Base-by-base conservation (phyloP, 371 early-diverging fungal genomes). In the Batkoa obscura region DNA sequence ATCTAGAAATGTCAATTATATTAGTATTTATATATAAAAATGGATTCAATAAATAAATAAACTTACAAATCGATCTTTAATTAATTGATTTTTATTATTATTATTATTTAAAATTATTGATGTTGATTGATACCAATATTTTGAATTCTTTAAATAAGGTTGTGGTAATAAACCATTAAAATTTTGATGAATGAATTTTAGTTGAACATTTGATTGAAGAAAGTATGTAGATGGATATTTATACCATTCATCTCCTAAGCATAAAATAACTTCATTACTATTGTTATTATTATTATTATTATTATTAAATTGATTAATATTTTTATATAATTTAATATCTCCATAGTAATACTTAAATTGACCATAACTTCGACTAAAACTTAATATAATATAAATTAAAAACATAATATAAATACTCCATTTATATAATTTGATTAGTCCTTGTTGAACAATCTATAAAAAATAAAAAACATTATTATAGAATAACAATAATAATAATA, bases 181-280 rank as follows among this genome's bases (percentile, higher is more conserved):
- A 5, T 71, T 63, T 36, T 74, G 72, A 64, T 73, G 69, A 54
- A 84, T 60, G 55, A 81, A 77, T 43, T 70, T 72, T 32, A 87
- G 58, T 4, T 74, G 69, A 13, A 73, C 71, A 45, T 73, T 73
- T 23, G 68, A 64, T 0, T 90, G 94, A 17, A 94, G 64, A 61
- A 89, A 87, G 69, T 81, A 94, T 58, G 89, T 89, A 3, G 83
- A 76, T 0, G 92, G 92, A 67, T 89, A 94, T 17, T 90, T 69
- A 62, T 90, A 83, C 97, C 97, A 96, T 61, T 92, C 97, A 59
- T 81, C 83, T 37, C 89, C 94, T 43, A 94, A 71, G 64, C 94
- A 96, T 5, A 95, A 72, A 17, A 66, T 74, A 31, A 70, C 58
- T 35, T 66, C 58, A 33, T 60, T 17, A 34, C 51, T 34, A 38